Evolutionary conservation across 345 rosid genomes (phyloP).

Genomic region (Microcos paniculata): DNA sequence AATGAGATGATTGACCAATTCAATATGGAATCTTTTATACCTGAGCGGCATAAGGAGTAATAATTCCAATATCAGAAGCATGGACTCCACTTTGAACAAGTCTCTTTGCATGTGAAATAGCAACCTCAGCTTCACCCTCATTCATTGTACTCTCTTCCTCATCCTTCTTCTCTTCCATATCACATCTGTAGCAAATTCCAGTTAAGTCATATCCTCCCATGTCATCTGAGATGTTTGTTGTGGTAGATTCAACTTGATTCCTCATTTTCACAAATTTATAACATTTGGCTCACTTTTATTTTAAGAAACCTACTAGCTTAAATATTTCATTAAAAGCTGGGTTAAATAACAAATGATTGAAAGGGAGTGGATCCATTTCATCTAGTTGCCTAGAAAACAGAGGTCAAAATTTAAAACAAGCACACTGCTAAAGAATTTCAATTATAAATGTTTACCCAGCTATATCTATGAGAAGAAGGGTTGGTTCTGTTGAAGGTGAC

Average conservation of each 20-base stretch:
- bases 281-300: not conserved
- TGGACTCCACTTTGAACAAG: slow-evolving; percentile 69
- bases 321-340: not conserved
- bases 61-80: slow-evolving; percentile 86
- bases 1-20: not conserved
- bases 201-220: slow-evolving; percentile 2
- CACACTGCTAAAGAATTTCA: slow-evolving; percentile 1
- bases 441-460: slow-evolving; percentile 57
- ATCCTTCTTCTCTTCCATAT: slow-evolving; percentile 98
- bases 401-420: not conserved
- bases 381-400: not conserved
- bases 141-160: slow-evolving; percentile 96
- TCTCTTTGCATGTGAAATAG: slow-evolving; percentile 85
- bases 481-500: slow-evolving; percentile 76
- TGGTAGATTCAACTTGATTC: slow-evolving; percentile 5
- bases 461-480: slow-evolving; percentile 75
- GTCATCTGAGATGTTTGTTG: not conserved
- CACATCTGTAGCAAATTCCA: slow-evolving; percentile 57
- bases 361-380: slow-evolving; percentile 3
- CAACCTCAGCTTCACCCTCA: slow-evolving; percentile 95
- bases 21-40: slow-evolving; percentile 26
- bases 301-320: not conserved
- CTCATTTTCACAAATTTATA: slow-evolving; percentile 16
- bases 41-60: slow-evolving; percentile 97
- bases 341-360: not conserved